Evolutionary conservation across 2,329 filamentous ascomycete genomes (phyloP).

Genomic region (Diaporthe citrichinensis): DNA sequence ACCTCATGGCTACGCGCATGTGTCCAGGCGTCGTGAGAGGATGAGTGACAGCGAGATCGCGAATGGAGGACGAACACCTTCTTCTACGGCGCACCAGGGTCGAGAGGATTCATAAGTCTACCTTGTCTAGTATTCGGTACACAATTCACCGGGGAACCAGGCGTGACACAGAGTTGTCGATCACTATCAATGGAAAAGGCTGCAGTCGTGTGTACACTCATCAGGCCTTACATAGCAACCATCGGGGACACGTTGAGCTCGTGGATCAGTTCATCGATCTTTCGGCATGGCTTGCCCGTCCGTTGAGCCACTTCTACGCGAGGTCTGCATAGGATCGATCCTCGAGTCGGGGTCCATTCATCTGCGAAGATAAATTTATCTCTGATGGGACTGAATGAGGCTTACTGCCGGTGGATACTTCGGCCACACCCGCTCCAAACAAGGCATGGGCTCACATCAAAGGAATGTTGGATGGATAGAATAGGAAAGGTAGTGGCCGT

Average conservation of each 20-base stretch:
- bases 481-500: neutral
- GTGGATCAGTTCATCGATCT: neutral
- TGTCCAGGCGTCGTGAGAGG: neutral
- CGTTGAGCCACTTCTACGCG: neutral
- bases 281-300: neutral
- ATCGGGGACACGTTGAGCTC: neutral
- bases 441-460: neutral
- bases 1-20: constrained; percentile 11
- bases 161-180: neutral
- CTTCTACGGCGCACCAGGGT: neutral
- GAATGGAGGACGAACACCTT: neutral
- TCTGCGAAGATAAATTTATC: neutral
- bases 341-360: neutral
- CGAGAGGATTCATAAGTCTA: constrained; percentile 11
- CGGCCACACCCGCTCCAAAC: neutral
- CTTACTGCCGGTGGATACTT: neutral
- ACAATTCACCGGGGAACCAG: neutral
- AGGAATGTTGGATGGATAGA: neutral
- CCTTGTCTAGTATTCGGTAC: neutral
- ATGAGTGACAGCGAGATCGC: neutral
- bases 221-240: neutral
- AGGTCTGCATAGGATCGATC: neutral
- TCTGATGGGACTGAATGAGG: neutral
- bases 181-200: neutral
- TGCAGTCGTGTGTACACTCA: neutral